These are phyloP conservation scores for Candida ficus DNA, from an alignment of 805 yeast genomes.

Conservation along the genomic window DNA sequence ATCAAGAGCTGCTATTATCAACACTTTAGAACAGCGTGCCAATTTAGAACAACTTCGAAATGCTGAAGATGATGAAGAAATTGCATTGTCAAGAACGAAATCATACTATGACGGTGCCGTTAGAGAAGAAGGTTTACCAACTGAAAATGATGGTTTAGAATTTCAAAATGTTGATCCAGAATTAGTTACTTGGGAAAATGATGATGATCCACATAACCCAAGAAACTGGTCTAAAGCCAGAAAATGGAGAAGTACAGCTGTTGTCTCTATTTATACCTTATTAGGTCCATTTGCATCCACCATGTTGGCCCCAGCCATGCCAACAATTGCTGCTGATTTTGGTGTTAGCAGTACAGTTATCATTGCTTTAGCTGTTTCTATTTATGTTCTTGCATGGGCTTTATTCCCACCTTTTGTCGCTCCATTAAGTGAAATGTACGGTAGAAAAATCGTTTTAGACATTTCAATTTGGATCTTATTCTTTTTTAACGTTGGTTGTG, in stretches of 20 bases:
- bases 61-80: slow-evolving; percentile 1
- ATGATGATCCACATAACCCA: slow-evolving; percentile 58
- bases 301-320: slow-evolving; percentile 55
- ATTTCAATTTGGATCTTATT: slow-evolving; percentile 43
- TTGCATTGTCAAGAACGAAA: slow-evolving; percentile 6
- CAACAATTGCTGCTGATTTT: slow-evolving; percentile 40
- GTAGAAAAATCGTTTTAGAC: slow-evolving; percentile 48
- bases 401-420: slow-evolving; percentile 56
- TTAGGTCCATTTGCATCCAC: slow-evolving; percentile 61
- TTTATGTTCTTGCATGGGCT: slow-evolving; percentile 63
- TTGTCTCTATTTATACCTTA: slow-evolving; percentile 51
- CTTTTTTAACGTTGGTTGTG: slow-evolving; percentile 54
- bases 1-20: slow-evolving; percentile 40
- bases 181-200: slow-evolving; percentile 62
- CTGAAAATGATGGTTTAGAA: slow-evolving; percentile 44
- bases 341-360: slow-evolving; percentile 36
- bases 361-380: slow-evolving; percentile 46
- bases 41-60: slow-evolving; percentile 18
- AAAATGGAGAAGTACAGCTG: slow-evolving; percentile 39
- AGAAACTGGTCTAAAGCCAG: slow-evolving; percentile 47
- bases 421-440: slow-evolving; percentile 56
- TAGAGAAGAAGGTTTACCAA: slow-evolving; percentile 26
- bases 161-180: slow-evolving; percentile 56
- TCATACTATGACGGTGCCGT: slow-evolving; percentile 14
- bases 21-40: slow-evolving; percentile 25